phyloP scores from a whole-genome alignment of 768 basidiomycete species.

The Amanita molliuscula region DNA sequence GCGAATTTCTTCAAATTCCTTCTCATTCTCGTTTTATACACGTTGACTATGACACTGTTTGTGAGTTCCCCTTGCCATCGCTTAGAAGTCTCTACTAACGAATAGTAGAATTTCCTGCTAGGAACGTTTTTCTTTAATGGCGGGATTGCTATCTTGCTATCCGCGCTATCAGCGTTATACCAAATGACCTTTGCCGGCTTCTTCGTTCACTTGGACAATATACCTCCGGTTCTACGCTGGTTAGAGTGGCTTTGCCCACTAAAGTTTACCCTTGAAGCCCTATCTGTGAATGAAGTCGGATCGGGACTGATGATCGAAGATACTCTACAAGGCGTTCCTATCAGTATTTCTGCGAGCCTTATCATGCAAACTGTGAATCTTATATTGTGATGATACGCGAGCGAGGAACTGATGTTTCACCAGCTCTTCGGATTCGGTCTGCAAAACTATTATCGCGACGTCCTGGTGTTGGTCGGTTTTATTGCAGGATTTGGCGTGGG shows the following conservation, averaged over 20 bases:
- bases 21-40: slow-evolving; percentile 79
- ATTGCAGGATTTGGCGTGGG: slow-evolving; percentile 68
- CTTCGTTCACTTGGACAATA: slow-evolving; percentile 78
- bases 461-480: slow-evolving; percentile 79
- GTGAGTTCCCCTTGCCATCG: slow-evolving; percentile 32
- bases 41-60: slow-evolving; percentile 78
- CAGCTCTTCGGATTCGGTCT: slow-evolving; percentile 81
- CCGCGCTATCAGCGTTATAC: slow-evolving; percentile 64
- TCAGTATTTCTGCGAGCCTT: slow-evolving; percentile 67
- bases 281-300: slow-evolving; percentile 86
- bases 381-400: not conserved
- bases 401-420: slow-evolving; percentile 5
- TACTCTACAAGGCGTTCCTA: slow-evolving; percentile 69
- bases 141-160: slow-evolving; percentile 84
- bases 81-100: not conserved
- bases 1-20: slow-evolving; percentile 92
- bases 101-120: slow-evolving; percentile 74
- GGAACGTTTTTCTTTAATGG: slow-evolving; percentile 77
- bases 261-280: slow-evolving; percentile 76
- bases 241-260: slow-evolving; percentile 84
- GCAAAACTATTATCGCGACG: slow-evolving; percentile 82
- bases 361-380: slow-evolving; percentile 75
- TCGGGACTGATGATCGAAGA: slow-evolving; percentile 82
- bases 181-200: slow-evolving; percentile 90
- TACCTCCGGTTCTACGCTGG: slow-evolving; percentile 91